Evolutionary conservation across 306 rosid genomes (phyloP), one percentile per base, ranked within the genome.

Genomic region (Coriaria nepalensis): DNA sequence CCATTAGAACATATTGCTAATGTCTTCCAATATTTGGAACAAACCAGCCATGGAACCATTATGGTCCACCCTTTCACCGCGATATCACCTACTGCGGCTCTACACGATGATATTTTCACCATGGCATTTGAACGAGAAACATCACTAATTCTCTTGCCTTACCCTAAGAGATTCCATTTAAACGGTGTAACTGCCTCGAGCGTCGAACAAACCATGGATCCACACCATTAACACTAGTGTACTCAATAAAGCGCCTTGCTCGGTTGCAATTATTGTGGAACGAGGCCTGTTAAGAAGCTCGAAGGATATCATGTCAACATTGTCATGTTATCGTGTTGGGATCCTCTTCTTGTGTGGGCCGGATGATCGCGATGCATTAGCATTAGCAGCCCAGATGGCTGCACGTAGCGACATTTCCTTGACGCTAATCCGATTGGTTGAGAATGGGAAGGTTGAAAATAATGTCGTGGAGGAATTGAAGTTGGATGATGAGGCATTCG

Each of bases 261-360:
- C 63, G 0, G 63, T 68, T 2, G 79, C 49, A 0, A 53, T 73
- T 36, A 39, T 73, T 8, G 35, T 64, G 11, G 62, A 73, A 15
- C 55, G 56, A 4, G 75, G 79, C 15, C 49, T 47, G 33, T 37
- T 52, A 7, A 60, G 33, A 35, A 38, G 29, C 54, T 10, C 52
- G 11, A 43, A 53, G 10, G 14, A 45, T 37, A 32, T 36, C 13
- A 13, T 45, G 56, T 29, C 37, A 29, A 35, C 45, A 11, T 36
- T 40, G 33, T 47, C 50, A 15, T 20, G 43, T 5, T 68, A 45
- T 14, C 66, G 52, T 11, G 53, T 68, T 8, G 78, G 55, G 5
- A 36, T 64, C 15, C 48, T 73, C 7, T 68, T 73, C 61, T 33
- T 68, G 32, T 74, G 74, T 4, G 71, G 78, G 32, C 58, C 61